phyloP scores from a whole-genome alignment of 2,329 filamentous ascomycete species.

The Triangularia setosa region DNA sequence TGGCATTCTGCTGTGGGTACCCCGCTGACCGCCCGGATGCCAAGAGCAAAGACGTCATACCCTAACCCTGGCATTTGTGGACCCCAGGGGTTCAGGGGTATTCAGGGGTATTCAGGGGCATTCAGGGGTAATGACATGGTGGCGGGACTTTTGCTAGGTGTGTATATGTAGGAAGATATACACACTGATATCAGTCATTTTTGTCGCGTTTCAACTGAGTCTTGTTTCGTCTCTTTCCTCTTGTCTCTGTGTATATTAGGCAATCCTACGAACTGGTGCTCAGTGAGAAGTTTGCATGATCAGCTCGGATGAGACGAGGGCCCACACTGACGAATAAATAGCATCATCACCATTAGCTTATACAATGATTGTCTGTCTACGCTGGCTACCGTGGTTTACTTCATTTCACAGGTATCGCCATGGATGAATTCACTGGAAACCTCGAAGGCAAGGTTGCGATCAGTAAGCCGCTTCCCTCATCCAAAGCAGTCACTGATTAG shows the following conservation, averaged over 20 bases:
- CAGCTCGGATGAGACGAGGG: neutral
- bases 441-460: conserved; percentile 4
- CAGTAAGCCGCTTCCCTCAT: neutral
- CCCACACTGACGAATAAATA: neutral
- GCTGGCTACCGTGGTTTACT: neutral
- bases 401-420: neutral
- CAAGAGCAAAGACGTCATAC: conserved; percentile 5
- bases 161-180: no score
- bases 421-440: neutral
- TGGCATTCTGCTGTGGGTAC: neutral
- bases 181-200: no score
- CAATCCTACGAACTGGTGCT: no score
- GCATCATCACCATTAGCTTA: neutral
- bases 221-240: no score
- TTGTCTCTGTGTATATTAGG: no score
- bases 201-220: no score
- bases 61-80: neutral
- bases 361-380: neutral
- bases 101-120: neutral
- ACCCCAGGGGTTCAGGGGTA: neutral
- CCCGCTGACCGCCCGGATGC: neutral
- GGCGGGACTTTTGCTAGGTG: no score
- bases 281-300: neutral
- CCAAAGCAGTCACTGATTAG: neutral
- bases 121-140: neutral